A percentile compares a stretch with the other conserved stretches of the same genome.
These are phyloP conservation scores for Penicillium sp. DNA, from an alignment of 2,329 filamentous ascomycete species.

Conservation along the genomic window DNA sequence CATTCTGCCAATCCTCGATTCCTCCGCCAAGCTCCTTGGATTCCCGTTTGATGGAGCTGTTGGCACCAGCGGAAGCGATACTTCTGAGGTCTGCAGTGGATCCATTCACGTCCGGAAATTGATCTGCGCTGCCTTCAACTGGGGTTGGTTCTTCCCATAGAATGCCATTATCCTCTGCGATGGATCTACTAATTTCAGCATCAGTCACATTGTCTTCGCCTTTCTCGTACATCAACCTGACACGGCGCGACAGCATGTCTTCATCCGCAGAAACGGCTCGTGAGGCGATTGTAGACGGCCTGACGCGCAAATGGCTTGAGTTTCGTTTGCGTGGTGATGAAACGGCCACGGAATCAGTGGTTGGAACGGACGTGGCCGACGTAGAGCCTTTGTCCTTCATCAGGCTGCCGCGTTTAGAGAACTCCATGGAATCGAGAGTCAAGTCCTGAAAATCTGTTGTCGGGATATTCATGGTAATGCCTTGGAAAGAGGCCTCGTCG, in stretches of 20 bases:
- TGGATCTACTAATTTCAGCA: constrained; percentile 34
- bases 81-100: constrained; percentile 26
- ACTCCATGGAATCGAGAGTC: constrained; percentile 50
- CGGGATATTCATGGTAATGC: constrained; percentile 55
- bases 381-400: constrained; percentile 46
- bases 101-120: constrained; percentile 22
- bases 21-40: constrained; percentile 58
- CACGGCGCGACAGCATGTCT: constrained; percentile 58
- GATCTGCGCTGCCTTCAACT: constrained; percentile 24
- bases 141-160: constrained; percentile 37
- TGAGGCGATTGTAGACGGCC: constrained; percentile 31
- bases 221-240: constrained; percentile 61
- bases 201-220: constrained; percentile 54
- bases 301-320: constrained; percentile 35
- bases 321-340: constrained; percentile 23
- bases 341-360: constrained; percentile 4
- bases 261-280: constrained; percentile 61
- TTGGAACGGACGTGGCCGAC: constrained; percentile 27
- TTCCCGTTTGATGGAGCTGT: constrained; percentile 45
- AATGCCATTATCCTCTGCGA: constrained; percentile 36
- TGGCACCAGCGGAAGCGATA: constrained; percentile 27
- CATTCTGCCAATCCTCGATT: constrained; percentile 62
- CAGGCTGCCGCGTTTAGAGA: constrained; percentile 59
- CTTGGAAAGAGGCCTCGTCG: constrained; percentile 38
- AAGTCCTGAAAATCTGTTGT: constrained; percentile 52